Conservation (phyloP, 768 basidiomycete genomes). For the Tylopilus balloui region DNA sequence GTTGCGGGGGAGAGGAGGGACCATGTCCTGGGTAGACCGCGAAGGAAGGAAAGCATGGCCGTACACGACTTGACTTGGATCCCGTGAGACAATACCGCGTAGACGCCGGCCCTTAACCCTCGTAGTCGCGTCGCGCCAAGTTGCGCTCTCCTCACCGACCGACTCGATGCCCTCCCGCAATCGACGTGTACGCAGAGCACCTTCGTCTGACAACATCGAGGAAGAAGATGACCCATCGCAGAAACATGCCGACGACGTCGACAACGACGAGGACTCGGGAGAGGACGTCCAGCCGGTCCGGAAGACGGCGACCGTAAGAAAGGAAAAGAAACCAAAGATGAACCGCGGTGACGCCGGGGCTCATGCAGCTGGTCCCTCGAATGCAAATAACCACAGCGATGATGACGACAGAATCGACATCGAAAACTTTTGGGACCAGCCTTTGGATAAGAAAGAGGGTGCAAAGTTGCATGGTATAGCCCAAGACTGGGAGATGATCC, state of each 20-base stretch:
- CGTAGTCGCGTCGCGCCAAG: slow-evolving; percentile 20
- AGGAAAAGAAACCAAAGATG: slow-evolving; percentile 30
- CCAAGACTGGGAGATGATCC: slow-evolving; percentile 58
- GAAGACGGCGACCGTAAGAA: slow-evolving; percentile 25
- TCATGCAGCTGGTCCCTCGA: slow-evolving; percentile 22
- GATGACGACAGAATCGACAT: slow-evolving; percentile 56
- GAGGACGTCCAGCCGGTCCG: slow-evolving; percentile 39
- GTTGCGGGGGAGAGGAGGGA: background rate
- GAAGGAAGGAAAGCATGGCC: slow-evolving; percentile 29
- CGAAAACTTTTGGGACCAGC: slow-evolving; percentile 60
- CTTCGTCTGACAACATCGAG: slow-evolving; percentile 56
- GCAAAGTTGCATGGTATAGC: slow-evolving; percentile 53
- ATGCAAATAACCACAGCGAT: slow-evolving; percentile 32
- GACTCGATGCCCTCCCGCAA: slow-evolving; percentile 34
- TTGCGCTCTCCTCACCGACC: background rate
- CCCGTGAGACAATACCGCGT: slow-evolving; percentile 21
- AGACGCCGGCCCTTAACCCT: slow-evolving; percentile 28
- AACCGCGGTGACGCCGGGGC: slow-evolving; percentile 18
- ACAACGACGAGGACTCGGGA: slow-evolving; percentile 29
- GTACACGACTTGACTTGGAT: no score
- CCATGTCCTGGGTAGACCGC: slow-evolving; percentile 21
- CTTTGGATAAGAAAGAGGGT: slow-evolving; percentile 51
- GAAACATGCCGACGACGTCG: slow-evolving; percentile 40
- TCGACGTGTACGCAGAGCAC: slow-evolving; percentile 39
- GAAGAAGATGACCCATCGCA: slow-evolving; percentile 46